These are phyloP conservation scores for Scytalidium lignicola DNA, from an alignment of 2,329 filamentous ascomycete genomes.

Conservation along the genomic window DNA sequence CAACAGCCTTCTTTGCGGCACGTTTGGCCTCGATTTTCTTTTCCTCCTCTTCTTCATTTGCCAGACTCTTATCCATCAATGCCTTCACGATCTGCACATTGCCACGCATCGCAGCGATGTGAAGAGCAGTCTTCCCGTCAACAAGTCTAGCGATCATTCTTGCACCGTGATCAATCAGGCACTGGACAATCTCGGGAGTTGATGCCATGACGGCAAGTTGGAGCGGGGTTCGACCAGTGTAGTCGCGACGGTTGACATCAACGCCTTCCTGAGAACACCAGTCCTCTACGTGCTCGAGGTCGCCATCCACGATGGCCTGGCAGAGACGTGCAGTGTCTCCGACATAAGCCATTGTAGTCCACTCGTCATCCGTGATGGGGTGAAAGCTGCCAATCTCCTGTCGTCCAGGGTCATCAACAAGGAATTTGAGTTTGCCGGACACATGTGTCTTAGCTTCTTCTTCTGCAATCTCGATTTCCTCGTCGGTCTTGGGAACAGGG, in stretches of 20 bases:
- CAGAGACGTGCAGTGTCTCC: constrained; percentile 73
- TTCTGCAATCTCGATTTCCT: constrained; percentile 66
- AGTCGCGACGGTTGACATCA: constrained; percentile 69
- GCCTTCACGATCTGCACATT: constrained; percentile 63
- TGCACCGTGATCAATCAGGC: constrained; percentile 66
- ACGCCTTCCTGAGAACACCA: constrained; percentile 65
- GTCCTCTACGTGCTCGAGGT: constrained; percentile 63
- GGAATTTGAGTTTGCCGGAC: constrained; percentile 66
- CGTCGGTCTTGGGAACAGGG: constrained; percentile 60
- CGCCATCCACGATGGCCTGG: constrained; percentile 72
- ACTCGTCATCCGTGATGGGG: constrained; percentile 74
- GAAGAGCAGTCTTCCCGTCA: constrained; percentile 77
- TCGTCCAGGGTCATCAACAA: constrained; percentile 76
- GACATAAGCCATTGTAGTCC: constrained; percentile 88
- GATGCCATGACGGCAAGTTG: constrained; percentile 70
- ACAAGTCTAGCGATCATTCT: constrained; percentile 69
- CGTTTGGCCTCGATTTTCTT: constrained; percentile 46
- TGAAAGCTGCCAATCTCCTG: constrained; percentile 72
- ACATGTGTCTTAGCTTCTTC: constrained; percentile 73
- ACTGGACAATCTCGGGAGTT: constrained; percentile 63
- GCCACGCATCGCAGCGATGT: constrained; percentile 71
- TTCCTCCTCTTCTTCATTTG: constrained; percentile 65
- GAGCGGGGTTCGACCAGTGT: constrained; percentile 72
- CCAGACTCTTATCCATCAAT: constrained; percentile 67
- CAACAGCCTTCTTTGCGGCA: constrained; percentile 18